phyloP scores from a whole-genome alignment of 192 early-diverging fungal species.

The Coemansia sp. region DNA sequence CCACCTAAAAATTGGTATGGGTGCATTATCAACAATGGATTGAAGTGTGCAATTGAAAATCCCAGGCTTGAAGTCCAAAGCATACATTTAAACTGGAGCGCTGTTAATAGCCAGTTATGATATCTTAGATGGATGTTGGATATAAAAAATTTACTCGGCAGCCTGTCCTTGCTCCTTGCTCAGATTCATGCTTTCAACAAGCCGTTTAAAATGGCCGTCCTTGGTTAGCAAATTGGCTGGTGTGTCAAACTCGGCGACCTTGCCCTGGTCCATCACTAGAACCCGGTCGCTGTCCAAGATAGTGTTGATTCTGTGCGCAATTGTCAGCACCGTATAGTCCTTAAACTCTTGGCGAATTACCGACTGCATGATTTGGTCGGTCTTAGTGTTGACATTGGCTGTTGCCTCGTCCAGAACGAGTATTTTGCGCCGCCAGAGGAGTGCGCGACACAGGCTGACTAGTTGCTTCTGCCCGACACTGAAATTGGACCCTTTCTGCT shows the following conservation, averaged over 20 bases:
- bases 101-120: no score
- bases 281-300: slow-evolving; percentile 63
- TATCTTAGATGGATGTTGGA: no score
- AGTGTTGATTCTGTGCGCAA: slow-evolving; percentile 73
- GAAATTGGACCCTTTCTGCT: slow-evolving; percentile 62
- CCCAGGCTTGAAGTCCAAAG: no score
- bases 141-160: background rate
- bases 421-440: slow-evolving; percentile 68
- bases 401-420: slow-evolving; percentile 81
- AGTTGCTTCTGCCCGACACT: slow-evolving; percentile 73
- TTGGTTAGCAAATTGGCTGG: slow-evolving; percentile 8
- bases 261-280: slow-evolving; percentile 56
- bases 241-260: slow-evolving; percentile 33
- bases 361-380: slow-evolving; percentile 65
- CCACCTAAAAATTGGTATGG: no score
- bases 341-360: slow-evolving; percentile 53
- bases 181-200: slow-evolving; percentile 19
- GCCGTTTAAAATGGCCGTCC: slow-evolving; percentile 9
- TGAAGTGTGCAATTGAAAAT: no score
- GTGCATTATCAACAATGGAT: no score
- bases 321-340: slow-evolving; percentile 56
- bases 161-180: background rate
- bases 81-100: no score
- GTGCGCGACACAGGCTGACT: slow-evolving; percentile 59
- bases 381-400: slow-evolving; percentile 58